phyloP scores from a whole-genome alignment of 108 stramenopile species.

The Schizochytrium sp. region DNA sequence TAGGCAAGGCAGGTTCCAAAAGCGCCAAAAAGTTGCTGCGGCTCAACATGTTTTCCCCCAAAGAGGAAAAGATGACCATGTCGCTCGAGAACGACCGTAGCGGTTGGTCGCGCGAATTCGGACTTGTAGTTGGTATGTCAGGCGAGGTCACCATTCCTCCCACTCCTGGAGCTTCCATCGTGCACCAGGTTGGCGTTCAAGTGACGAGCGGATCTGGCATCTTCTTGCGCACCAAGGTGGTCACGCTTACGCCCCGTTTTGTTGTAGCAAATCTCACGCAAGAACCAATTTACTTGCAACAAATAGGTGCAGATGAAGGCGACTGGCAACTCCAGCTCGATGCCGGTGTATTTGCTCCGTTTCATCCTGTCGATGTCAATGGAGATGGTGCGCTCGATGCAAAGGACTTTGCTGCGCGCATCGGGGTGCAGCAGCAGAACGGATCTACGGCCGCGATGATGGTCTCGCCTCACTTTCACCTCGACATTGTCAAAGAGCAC shows the following conservation, averaged over 20 bases:
- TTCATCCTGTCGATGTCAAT: neutral
- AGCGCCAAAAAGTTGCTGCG: neutral
- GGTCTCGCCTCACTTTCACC: neutral
- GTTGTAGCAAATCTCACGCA: neutral
- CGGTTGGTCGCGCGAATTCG: neutral
- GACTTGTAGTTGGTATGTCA: neutral
- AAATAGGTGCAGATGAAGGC: neutral
- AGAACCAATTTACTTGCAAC: neutral
- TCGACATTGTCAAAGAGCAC: neutral
- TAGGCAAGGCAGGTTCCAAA: neutral
- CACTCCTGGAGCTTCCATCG: neutral
- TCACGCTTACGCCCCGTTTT: neutral
- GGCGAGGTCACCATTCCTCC: slow-evolving; percentile 15
- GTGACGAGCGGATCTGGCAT: neutral
- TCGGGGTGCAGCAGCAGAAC: neutral
- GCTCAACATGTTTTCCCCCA: neutral
- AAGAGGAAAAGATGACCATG: neutral
- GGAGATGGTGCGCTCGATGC: neutral
- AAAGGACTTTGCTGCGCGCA: neutral
- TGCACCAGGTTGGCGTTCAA: neutral
- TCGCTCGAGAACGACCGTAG: neutral
- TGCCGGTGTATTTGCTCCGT: neutral
- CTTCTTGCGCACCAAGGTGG: slow-evolving; percentile 6
- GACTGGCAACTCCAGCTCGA: neutral
- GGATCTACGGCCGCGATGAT: neutral